These are phyloP conservation scores for Microstegium vimineum DNA, from an alignment of 176 grass and related monocot genomes.

Conservation along the genomic window DNA sequence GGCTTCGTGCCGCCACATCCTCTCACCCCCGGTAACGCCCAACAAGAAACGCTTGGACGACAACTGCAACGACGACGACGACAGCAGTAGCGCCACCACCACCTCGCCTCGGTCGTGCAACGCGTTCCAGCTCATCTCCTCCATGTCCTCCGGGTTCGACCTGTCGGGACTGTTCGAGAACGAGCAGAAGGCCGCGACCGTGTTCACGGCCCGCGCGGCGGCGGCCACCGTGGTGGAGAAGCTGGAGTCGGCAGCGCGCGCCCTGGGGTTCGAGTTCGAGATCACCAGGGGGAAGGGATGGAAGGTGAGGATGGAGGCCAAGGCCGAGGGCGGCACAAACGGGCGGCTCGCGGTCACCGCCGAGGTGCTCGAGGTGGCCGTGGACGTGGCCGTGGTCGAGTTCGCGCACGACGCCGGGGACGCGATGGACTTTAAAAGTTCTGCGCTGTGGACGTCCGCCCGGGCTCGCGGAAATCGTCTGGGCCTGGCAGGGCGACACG, in stretches of 20 bases:
- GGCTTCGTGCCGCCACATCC: conserved; percentile 36
- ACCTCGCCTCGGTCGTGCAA: conserved; percentile 76
- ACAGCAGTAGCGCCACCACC: neutral
- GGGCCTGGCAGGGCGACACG: conserved; percentile 85
- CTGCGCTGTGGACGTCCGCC: conserved; percentile 67
- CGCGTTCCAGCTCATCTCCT: conserved; percentile 91
- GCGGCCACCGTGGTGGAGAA: conserved; percentile 46
- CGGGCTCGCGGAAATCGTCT: conserved; percentile 68
- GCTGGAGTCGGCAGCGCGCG: conserved; percentile 36
- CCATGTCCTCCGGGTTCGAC: conserved; percentile 97
- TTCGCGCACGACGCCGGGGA: conserved; percentile 71
- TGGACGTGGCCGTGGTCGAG: conserved; percentile 63
- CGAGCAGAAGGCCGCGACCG: conserved; percentile 46
- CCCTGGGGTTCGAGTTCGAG: conserved; percentile 56
- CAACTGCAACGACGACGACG: neutral
- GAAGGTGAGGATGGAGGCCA: conserved; percentile 59
- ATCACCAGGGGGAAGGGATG: conserved; percentile 44
- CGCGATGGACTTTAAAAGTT: conserved; percentile 73
- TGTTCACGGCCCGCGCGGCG: conserved; percentile 66
- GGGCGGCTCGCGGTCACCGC: conserved; percentile 50
- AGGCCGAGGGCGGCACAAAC: conserved; percentile 28
- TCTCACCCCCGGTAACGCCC: conserved; percentile 2
- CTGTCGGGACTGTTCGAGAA: conserved; percentile 82
- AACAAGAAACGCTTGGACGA: conserved; percentile 11
- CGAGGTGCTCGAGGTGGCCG: conserved; percentile 71